Evolutionary conservation across 1,139 yeast genomes (phyloP), one percentile per base, ranked within the genome.

Genomic region (Entelexis paramagnoliae): DNA sequence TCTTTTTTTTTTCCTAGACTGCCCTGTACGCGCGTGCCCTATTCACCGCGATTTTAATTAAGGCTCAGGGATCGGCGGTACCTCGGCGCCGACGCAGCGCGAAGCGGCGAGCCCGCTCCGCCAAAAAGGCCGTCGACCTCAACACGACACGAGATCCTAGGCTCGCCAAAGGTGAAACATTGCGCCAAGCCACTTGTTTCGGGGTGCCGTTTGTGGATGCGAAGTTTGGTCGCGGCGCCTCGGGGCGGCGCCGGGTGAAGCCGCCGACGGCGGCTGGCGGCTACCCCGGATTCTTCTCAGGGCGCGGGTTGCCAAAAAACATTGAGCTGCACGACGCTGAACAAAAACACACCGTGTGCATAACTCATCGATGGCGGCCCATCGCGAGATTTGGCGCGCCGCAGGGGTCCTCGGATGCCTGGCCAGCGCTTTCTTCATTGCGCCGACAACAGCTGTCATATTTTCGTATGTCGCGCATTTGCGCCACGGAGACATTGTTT

Each of bases 211-310:
- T 3, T 10, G 13, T 2, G 13, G 11, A 28, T 28, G 10, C 13
- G 30, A 2, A 11, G 13, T 28, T 28, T 28, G 4, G 13, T 11
- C 14, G 11, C 30, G 11, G 11, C 30, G 11, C 30, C 13, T 3
- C 4, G 24, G 22, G 14, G 39, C 6, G 10, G 19, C 14, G 33
- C 10, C 43, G 43, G 43, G 33, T 13, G 33, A 40, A 26, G 8
- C 33, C 43, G 43, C 43, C 43, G 39, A 17, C 39, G 41, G 41
- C 26, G 41, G 28, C 41, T 36, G 41, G 41, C 43, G 30, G 43
- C 43, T 40, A 40, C 43, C 43, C 43, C 43, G 33, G 43, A 40
- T 40, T 40, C 17, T 40, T 22, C 20, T 22, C 9, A 8, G 43
- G 43, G 43, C 14, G 16, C 4, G 43, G 43, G 41, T 10, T 3